Base-by-base conservation (phyloP, 164 flowering plant species). In the Annona squamosa region DNA sequence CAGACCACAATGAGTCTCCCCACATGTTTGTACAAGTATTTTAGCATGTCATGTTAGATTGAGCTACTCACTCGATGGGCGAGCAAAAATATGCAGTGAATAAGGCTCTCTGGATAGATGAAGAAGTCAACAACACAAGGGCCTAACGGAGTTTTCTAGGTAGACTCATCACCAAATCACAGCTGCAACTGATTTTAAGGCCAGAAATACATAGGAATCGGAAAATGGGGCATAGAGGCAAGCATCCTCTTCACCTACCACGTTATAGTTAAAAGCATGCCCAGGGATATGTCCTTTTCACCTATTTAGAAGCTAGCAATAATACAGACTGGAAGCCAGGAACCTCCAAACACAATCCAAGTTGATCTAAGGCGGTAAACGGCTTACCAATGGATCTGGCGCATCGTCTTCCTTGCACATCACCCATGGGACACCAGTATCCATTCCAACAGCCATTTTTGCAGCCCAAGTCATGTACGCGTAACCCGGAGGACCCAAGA, bases 371-470 rank as follows among this genome's bases (percentile, higher is more conserved):
- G 6, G 12, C 59, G 6, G 17, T 4, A 26, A 74, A 69, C 45
- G 12, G 48, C 88, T 72, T 65, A 90, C 94, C 78, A 90, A 77
- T 7, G 94, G 94, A 75, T 88, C 94, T 18, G 94, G 94, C 75
- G 94, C 89, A 78, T 86, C 87, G 73, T 87, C 89, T 79, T 90
- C 84, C 78, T 88, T 90, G 86, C 94, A 88, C 94, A 90, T 90
- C 80, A 87, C 82, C 94, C 92, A 90, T 17, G 92, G 94, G 71
- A 90, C 94, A 61, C 89, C 90, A 43, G 91, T 88, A 57, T 78
- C 81, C 68, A 87, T 52, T 56, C 77, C 84, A 48, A 85, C 86
- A 1, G 90, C 94, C 94, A 90, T 87, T 65, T 81, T 80, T 67
- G 90, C 94, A 43, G 94, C 94, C 94, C 92, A 90, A 37, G 75